Conservation (phyloP, 306 rosid species). For the Urtica urens region DNA sequence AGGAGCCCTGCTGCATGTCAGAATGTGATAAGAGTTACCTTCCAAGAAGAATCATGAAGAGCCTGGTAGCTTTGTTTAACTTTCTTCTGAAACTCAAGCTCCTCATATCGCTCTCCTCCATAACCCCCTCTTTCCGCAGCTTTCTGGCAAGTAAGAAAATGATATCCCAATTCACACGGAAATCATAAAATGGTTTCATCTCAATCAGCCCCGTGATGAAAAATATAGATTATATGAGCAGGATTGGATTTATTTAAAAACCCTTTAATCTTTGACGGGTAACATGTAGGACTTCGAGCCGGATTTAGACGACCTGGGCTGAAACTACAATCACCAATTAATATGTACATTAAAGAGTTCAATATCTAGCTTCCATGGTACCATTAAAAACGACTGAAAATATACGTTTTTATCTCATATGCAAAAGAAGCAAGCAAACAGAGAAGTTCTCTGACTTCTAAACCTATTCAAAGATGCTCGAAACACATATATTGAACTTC, state of each 20-base stretch:
- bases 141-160: constrained; percentile 36
- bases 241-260: too few species aligned
- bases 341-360: too few species aligned
- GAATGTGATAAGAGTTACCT: constrained; percentile 36
- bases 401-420: neutral
- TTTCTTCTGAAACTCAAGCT: constrained; percentile 62
- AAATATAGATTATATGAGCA: too few species aligned
- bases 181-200: too few species aligned
- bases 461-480: neutral
- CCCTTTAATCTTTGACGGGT: too few species aligned
- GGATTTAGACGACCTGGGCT: too few species aligned
- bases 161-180: neutral
- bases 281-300: too few species aligned
- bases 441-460: neutral
- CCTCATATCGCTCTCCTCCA: constrained; percentile 91
- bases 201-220: too few species aligned
- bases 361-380: too few species aligned
- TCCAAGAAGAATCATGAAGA: constrained; percentile 62
- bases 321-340: too few species aligned
- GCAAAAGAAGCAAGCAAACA: neutral
- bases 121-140: constrained; percentile 91
- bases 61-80: constrained; percentile 49
- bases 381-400: too few species aligned
- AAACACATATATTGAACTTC: neutral
- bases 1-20: too few species aligned